These are phyloP conservation scores for Aleurites moluccanus DNA, from an alignment of 441 rosid genomes.

Conservation along the genomic window DNA sequence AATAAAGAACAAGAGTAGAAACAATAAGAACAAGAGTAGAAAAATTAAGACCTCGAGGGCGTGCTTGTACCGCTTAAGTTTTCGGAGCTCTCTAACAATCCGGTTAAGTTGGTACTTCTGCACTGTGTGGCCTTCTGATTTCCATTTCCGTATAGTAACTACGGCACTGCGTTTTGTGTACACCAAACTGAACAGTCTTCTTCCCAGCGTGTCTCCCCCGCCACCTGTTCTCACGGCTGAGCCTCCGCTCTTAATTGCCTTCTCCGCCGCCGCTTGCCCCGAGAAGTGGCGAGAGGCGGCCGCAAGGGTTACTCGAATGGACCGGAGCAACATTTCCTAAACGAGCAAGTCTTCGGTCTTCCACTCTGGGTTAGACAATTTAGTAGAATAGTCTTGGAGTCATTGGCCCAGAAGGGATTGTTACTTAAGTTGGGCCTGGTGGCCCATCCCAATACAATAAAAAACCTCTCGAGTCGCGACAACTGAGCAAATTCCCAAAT, in stretches of 20 bases:
- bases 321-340: conserved; percentile 38
- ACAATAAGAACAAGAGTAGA: no score
- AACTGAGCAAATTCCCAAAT: no score
- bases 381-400: neutral
- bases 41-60: conserved; percentile 84
- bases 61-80: conserved; percentile 81
- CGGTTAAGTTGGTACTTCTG: conserved; percentile 87
- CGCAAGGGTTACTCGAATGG: conserved; percentile 31
- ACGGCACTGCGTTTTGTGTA: conserved; percentile 84
- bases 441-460: neutral
- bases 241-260: conserved; percentile 23
- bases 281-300: conserved; percentile 49
- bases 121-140: conserved; percentile 66
- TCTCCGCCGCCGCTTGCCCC: conserved; percentile 34
- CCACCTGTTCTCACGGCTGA: conserved; percentile 22
- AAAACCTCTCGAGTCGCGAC: no score
- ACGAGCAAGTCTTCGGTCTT: no score
- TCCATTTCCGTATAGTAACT: conserved; percentile 67
- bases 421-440: neutral
- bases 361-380: neutral
- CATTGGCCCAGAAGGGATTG: neutral
- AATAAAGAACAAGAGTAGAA: neutral
- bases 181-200: conserved; percentile 64
- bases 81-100: conserved; percentile 83
- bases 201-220: conserved; percentile 59